phyloP scores from a whole-genome alignment of 116 monocot genomes.

The Phalaenopsis hybrid region DNA sequence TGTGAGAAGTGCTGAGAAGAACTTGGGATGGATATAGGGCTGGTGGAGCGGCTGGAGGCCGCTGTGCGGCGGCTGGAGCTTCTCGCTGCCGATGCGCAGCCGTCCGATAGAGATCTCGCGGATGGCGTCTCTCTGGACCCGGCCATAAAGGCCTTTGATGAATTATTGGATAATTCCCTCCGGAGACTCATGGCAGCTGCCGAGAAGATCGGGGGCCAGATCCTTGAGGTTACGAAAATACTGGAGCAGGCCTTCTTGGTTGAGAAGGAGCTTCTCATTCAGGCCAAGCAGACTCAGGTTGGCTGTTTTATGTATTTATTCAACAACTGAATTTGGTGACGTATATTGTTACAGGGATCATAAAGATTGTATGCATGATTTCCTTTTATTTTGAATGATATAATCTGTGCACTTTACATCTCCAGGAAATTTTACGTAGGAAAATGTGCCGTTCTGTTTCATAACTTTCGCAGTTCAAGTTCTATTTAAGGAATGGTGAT shows the following conservation, averaged over 20 bases:
- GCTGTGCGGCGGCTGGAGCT: slow-evolving; percentile 53
- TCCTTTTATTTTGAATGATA: neutral
- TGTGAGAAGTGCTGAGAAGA: neutral
- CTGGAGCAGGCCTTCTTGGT: slow-evolving; percentile 41
- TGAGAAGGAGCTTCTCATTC: slow-evolving; percentile 34
- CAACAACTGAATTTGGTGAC: neutral
- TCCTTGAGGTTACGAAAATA: slow-evolving; percentile 39
- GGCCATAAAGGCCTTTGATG: slow-evolving; percentile 43
- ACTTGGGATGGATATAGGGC: slow-evolving; percentile 34
- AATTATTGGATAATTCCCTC: slow-evolving; percentile 27
- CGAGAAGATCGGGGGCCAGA: slow-evolving; percentile 52
- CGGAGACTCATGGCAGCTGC: slow-evolving; percentile 32
- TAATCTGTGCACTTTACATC: neutral
- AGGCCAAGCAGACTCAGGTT: slow-evolving; percentile 45
- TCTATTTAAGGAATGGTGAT: neutral
- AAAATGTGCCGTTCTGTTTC: neutral
- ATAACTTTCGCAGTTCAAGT: neutral
- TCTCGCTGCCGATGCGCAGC: slow-evolving; percentile 26
- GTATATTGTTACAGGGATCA: neutral
- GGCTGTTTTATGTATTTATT: neutral
- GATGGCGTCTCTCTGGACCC: slow-evolving; percentile 23
- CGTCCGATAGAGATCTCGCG: slow-evolving; percentile 10
- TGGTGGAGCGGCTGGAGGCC: slow-evolving; percentile 44
- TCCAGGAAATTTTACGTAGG: neutral
- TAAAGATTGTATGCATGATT: neutral